Base-by-base conservation (phyloP, 192 early-diverging fungal species). In the Coemansia sp. region DNA sequence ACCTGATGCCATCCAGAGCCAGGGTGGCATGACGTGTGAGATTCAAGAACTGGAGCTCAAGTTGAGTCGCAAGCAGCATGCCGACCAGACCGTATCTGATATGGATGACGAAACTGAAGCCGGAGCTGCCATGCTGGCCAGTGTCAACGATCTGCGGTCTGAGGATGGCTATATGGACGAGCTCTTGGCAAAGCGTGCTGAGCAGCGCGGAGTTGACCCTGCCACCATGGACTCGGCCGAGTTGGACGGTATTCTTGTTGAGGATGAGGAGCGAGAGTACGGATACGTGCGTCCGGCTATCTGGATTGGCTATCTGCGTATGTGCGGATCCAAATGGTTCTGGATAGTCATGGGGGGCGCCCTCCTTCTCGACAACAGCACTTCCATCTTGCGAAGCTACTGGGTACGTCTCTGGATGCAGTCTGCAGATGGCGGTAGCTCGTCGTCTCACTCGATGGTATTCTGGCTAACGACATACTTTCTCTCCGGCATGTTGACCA, bases 201-300 rank as follows among this genome's bases (percentile, higher is more conserved):
- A n/a, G 21, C 76, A 84, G 35, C 69, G 78, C 46, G 67, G 68
- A 8, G 59, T 62, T 10, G 75, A 86, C 11, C 69, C 64, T 16
- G n/a, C 44, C 50, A 61, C 84, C 69, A 44, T 35, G 13, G 63
- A 64, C 17, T 34, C 39, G 19, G 46, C 51, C 16, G 63, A 37
- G 21, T 29, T 70, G 62, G 50, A 77, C 53, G 81, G 81, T 24
- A 84, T 89, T 65, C 77, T 96, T 36, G 91, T 92, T 60, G 66
- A 87, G 53, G 90, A 91, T 1, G 96, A 98, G 71, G 89, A 92
- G 65, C 86, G 87, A 44, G 89, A 87, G 3, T 85, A 85, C 13
- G 96, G 96, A 1, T 75, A 83, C 40, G 94, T 97, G 45, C 73
- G 84, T 17, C 75, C 71, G 37, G 66, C 70, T 3, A 88, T 96